phyloP scores from a whole-genome alignment of 805 yeast species.

The Candida silvicultrix region DNA sequence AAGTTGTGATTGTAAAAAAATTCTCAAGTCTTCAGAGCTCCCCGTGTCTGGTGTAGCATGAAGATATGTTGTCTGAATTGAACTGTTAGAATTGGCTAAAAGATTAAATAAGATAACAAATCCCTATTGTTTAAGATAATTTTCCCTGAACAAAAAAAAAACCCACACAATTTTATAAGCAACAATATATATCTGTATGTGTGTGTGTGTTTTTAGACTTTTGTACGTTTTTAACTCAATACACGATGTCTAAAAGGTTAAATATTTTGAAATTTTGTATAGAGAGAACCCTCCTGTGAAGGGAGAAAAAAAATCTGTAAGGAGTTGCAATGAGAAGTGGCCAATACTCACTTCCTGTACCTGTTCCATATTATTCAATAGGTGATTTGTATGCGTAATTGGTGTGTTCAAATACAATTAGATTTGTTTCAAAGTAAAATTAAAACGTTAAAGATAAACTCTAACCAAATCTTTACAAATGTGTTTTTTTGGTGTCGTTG shows the following conservation, averaged over 20 bases:
- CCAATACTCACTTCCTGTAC: not conserved
- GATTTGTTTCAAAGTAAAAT: too few relatives aligned
- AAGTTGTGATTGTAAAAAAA: slow-evolving; percentile 6
- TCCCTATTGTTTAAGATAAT: too few relatives aligned
- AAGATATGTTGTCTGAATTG: not conserved
- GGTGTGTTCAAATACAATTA: not conserved
- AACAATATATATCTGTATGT: too few relatives aligned
- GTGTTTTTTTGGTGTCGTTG: not conserved
- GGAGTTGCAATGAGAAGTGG: not conserved
- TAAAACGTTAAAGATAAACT: too few relatives aligned
- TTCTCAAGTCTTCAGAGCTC: slow-evolving; percentile 1
- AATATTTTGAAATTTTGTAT: too few relatives aligned
- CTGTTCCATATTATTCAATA: not conserved
- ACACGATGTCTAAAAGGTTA: too few relatives aligned
- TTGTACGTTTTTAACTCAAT: too few relatives aligned
- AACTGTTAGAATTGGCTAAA: too few relatives aligned
- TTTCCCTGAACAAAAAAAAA: not conserved
- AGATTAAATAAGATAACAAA: too few relatives aligned
- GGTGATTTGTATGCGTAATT: not conserved
- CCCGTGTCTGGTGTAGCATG: not conserved
- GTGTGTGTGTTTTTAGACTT: too few relatives aligned
- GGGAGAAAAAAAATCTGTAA: not conserved
- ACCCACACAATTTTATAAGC: too few relatives aligned
- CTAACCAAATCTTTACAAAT: too few relatives aligned
- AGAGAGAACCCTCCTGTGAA: not conserved